Evolutionary conservation across 164 flowering plant species (phyloP), one percentile per base, ranked within the genome.

Genomic region (Nelumbo lutea): DNA sequence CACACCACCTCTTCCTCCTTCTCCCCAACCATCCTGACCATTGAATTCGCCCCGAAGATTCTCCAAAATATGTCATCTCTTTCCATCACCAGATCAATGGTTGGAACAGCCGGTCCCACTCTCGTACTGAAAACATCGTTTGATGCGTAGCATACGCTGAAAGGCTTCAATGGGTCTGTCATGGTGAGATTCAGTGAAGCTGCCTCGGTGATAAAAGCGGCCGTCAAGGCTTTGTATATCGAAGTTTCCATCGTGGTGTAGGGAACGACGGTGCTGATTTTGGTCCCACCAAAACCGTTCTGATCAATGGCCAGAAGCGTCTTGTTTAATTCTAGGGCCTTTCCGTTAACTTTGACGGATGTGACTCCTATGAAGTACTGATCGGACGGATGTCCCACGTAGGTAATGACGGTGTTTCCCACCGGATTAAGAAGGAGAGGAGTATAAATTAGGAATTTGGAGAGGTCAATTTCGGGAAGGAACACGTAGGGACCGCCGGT

Each of bases 11-110:
- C 79, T 11, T 14, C 68, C 1, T 68, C 68, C 14, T 66, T 59
- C 14, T 66, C 62, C 27, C 56, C 62, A 13, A 3, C 11, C 2
- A 75, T 65, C 74, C 77, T 68, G 44, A 84, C 88, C 86, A 83
- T 84, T 6, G 84, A 84, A 70, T 84, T 84, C 5, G 67, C 40
- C 8, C 86, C 88, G 39, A 73, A 75, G 1, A 84, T 68, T 48
- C 78, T 78, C 88, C 88, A 84, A 13, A 64, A 51, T 70, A 67
- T 75, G 42, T 65, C 72, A 4, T 73, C 73, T 13, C 63, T 71
- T 6, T 78, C 72, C 79, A 84, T 41, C 72, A 83, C 83, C 0
- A 84, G 76, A 73, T 84, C 86, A 15, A 83, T 62, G 53, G 63
- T 68, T 5, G 86, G 86, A 10, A 79, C 81, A 0, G 66, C 79